A percentile compares a stretch with the other conserved stretches of the same genome.
Evolutionary conservation across 257 asterid species (phyloP).

Genomic region (Przewalskia tangutica): DNA sequence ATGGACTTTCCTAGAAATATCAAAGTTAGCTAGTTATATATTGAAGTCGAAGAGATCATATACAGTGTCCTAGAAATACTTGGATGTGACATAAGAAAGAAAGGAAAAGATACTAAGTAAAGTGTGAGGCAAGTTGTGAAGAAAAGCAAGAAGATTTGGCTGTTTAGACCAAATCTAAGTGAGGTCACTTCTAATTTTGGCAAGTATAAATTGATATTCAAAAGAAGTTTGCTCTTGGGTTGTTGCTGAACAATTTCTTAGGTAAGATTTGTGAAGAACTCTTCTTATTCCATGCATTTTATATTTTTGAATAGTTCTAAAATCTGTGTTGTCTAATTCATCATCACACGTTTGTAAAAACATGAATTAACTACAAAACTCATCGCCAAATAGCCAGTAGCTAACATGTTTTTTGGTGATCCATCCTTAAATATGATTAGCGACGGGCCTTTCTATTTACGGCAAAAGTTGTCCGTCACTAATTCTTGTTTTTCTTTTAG

Average conservation of each 20-base stretch:
- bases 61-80: not conserved
- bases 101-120: not conserved
- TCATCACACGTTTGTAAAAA: not conserved
- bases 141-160: not conserved
- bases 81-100: not conserved
- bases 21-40: slow-evolving; percentile 5
- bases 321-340: not conserved
- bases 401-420: not conserved
- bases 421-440: not conserved
- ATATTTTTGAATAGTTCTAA: not conserved
- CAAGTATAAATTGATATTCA: not conserved
- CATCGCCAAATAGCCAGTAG: not conserved
- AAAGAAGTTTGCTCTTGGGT: not conserved
- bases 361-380: too few relatives aligned
- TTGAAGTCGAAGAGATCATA: not conserved
- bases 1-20: not conserved
- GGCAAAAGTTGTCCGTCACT: not conserved
- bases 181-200: not conserved
- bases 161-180: not conserved
- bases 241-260: not conserved
- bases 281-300: not conserved
- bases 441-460: not conserved
- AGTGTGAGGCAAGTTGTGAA: not conserved
- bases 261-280: not conserved
- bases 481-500: not conserved